A percentile compares a stretch with the other conserved stretches of the same genome.
Evolutionary conservation across 2,329 filamentous ascomycete species (phyloP).

Genomic region (Kalaharituber pfeilii): DNA sequence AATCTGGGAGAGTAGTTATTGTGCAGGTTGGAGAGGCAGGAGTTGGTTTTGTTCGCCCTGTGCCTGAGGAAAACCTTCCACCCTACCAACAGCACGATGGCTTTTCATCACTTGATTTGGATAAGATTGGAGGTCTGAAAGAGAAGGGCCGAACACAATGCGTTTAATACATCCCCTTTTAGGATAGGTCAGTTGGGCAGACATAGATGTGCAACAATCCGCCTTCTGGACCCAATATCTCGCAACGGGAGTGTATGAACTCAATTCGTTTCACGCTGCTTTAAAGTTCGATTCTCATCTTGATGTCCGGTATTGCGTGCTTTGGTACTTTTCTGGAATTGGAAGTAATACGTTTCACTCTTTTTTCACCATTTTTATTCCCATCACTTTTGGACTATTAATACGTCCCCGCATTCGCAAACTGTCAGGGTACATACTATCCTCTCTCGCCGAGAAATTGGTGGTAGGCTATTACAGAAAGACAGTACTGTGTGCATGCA

Average conservation of each 20-base stretch:
- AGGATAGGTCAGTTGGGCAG: no score
- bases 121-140: constrained; percentile 82
- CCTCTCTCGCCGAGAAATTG: background rate
- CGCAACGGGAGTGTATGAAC: background rate
- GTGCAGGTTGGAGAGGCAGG: constrained; percentile 77
- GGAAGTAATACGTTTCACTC: background rate
- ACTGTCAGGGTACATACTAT: no score
- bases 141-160: constrained; percentile 48
- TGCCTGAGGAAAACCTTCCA: constrained; percentile 54
- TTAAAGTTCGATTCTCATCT: background rate
- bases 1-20: constrained; percentile 75
- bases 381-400: background rate
- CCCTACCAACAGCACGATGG: constrained; percentile 40
- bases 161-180: background rate
- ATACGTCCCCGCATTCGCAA: background rate
- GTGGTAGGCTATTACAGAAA: no score
- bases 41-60: constrained; percentile 65
- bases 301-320: background rate
- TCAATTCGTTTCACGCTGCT: background rate
- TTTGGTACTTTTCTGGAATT: background rate
- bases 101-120: constrained; percentile 88
- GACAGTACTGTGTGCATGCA: no score
- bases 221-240: background rate
- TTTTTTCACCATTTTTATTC: background rate
- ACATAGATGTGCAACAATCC: background rate